Percentiles rank a stretch among this genome's conserved stretches.
Evolutionary conservation across 1,284 basidiomycete genomes (phyloP).

Genomic region (Melanopsichium pennsylvanicum): DNA sequence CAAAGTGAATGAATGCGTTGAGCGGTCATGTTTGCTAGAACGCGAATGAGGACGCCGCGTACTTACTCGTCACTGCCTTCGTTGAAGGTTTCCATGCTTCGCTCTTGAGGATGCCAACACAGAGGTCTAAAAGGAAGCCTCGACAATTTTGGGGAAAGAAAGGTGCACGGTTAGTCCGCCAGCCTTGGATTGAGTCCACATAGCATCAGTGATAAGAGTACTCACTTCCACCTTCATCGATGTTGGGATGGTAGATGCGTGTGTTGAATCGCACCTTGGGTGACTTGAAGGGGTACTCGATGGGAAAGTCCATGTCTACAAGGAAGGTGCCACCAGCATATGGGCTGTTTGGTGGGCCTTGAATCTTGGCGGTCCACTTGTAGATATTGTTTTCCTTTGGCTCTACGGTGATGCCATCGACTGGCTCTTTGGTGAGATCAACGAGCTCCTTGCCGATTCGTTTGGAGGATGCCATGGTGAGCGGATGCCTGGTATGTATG

Average conservation of each 20-base stretch:
- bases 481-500: not conserved
- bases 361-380: slow-evolving; percentile 54
- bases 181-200: too few species aligned
- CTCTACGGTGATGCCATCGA: slow-evolving; percentile 51
- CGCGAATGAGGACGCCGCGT: too few species aligned
- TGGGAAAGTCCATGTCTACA: slow-evolving; percentile 63
- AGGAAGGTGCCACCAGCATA: slow-evolving; percentile 62
- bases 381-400: slow-evolving; percentile 57
- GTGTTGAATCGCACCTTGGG: slow-evolving; percentile 62
- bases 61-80: slow-evolving; percentile 62
- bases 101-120: slow-evolving; percentile 63
- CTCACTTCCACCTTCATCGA: slow-evolving; percentile 63
- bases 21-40: not conserved
- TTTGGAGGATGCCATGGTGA: slow-evolving; percentile 41
- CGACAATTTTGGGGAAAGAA: too few species aligned
- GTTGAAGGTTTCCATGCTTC: slow-evolving; percentile 66
- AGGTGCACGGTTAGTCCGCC: too few species aligned
- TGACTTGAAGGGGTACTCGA: slow-evolving; percentile 66
- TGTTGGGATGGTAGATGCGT: slow-evolving; percentile 65
- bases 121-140: too few species aligned
- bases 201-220: too few species aligned
- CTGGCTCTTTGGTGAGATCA: slow-evolving; percentile 51
- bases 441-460: slow-evolving; percentile 52
- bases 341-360: slow-evolving; percentile 47
- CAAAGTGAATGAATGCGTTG: slow-evolving; percentile 1